These are phyloP conservation scores for Thozetella sp. DNA, from an alignment of 495 filamentous ascomycete species.

Conservation along the genomic window DNA sequence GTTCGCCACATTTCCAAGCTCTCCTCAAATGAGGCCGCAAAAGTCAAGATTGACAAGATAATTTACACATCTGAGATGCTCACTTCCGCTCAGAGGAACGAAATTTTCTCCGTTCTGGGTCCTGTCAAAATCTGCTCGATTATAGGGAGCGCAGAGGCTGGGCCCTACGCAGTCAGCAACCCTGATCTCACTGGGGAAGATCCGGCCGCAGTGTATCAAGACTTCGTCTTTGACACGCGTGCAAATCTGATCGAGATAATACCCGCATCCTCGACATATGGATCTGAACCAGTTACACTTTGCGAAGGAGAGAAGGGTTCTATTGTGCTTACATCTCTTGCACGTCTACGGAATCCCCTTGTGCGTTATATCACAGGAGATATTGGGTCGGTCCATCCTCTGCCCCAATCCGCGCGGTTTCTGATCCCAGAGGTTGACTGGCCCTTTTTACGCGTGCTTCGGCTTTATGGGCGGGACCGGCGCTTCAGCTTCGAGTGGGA, in stretches of 20 bases:
- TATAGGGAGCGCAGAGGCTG: conserved; percentile 29
- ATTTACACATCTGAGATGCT: conserved; percentile 30
- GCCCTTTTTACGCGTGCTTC: conserved; percentile 14
- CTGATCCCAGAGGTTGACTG: conserved; percentile 12
- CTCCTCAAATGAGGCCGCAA: neutral
- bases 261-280: conserved; percentile 8
- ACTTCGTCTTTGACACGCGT: conserved; percentile 34
- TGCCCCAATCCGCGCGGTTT: conserved; percentile 8
- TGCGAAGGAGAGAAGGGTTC: conserved; percentile 26
- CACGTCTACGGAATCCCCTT: conserved; percentile 34
- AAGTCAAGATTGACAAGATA: conserved; percentile 17
- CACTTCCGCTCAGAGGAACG: conserved; percentile 13
- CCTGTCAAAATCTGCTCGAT: conserved; percentile 23
- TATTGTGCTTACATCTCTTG: conserved; percentile 36
- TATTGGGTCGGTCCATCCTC: conserved; percentile 30
- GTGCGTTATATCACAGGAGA: conserved; percentile 41
- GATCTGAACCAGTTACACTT: conserved; percentile 1
- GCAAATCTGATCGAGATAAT: conserved; percentile 30
- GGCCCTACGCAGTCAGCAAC: conserved; percentile 20
- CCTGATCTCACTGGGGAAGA: conserved; percentile 17
- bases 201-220: conserved; percentile 4
- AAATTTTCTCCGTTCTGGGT: conserved; percentile 8
- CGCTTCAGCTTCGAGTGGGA: conserved; percentile 34
- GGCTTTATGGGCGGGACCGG: conserved; percentile 33
- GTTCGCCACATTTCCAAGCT: conserved; percentile 23